Base-by-base conservation (phyloP, 2,329 filamentous ascomycete species). In the Didymella keratinophila region DNA sequence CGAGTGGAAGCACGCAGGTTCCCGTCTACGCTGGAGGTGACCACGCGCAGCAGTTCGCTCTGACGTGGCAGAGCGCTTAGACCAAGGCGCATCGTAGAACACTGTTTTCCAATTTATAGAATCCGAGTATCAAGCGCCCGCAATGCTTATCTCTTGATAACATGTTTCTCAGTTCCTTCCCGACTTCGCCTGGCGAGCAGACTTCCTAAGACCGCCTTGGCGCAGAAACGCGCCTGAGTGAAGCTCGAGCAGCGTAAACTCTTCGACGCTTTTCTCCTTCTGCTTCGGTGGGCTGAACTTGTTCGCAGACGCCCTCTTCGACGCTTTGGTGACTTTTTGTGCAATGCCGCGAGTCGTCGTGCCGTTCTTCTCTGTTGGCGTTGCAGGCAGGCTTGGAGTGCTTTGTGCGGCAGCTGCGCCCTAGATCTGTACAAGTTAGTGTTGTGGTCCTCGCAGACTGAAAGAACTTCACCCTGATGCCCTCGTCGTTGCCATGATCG, bases 1-100 rank as follows among this genome's bases (percentile, higher is more conserved):
- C 81, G 7, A 72, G 69, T 30, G 80, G 81, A 1, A 78, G 69
- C 42, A 78, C 72, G 45, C 80, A 83, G 69, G 76, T 75, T 41
- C 75, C 67, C n/a, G 78, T 84, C 2, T 82, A 79, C 65, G 73
- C 75, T 18, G 71, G 73, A 3, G 64, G 60, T 2, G 68, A 71
- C 42, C 76, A 78, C 58, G 61, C 65, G 8, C 64, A 69, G 23
- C 66, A 59, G 20, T 56, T 81, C 52, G 71, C 63, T 43, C 73
- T 80, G 54, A 65, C 72, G 18, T 80, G 79, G 78, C 74, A 78
- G 64, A 62, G 68, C 30, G 69, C 62, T 52, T 72, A 53, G 46
- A 32, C 2, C 4, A 9, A 4, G 23, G 14, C 4, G 16, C 21
- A n/a, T 3, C 2, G 10, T 21, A 16, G 11, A 42, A 5, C 20